These are phyloP conservation scores for Suillus lakei DNA, from an alignment of 768 basidiomycete genomes.

Conservation along the genomic window DNA sequence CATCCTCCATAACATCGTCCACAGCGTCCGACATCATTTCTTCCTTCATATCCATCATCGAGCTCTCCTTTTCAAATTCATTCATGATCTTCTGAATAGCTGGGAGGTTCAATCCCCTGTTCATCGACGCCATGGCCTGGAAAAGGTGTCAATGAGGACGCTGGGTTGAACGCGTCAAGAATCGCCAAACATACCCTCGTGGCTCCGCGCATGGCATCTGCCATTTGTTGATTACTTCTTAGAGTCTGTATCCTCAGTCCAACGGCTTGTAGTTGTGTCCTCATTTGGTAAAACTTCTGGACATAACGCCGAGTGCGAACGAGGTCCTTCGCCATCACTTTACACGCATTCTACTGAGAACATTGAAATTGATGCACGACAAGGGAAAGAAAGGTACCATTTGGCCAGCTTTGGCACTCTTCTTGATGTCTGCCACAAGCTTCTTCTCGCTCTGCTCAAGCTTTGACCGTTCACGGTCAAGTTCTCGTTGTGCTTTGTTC, in stretches of 20 bases:
- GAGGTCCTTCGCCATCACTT: conserved; percentile 99
- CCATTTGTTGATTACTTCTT: conserved; percentile 98
- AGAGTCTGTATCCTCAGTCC: conserved; percentile 94
- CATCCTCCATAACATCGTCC: conserved; percentile 96
- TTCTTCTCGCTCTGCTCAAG: conserved; percentile 98
- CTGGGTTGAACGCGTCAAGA: conserved; percentile 1
- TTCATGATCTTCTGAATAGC: conserved; percentile 96
- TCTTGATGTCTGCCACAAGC: conserved; percentile 93
- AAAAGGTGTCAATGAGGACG: conserved; percentile 11
- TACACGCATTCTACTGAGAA: conserved; percentile 85
- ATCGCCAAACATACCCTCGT: conserved; percentile 73
- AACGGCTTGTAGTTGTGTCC: conserved; percentile 96
- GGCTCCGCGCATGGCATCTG: conserved; percentile 98
- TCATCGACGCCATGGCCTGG: conserved; percentile 99
- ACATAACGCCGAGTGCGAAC: conserved; percentile 94
- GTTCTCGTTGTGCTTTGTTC: conserved; percentile 96
- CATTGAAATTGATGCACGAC: conserved; percentile 20
- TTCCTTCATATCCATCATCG: conserved; percentile 99
- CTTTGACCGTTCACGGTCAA: conserved; percentile 93
- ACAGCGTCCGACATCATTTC: conserved; percentile 99
- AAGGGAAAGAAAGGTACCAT: conserved; percentile 58
- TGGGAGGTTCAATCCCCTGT: conserved; percentile 92
- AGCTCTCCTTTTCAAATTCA: conserved; percentile 96
- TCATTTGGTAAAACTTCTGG: conserved; percentile 99
- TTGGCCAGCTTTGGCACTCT: conserved; percentile 93